phyloP scores from a whole-genome alignment of 2,329 filamentous ascomycete genomes.

The Colletotrichum eleusines region DNA sequence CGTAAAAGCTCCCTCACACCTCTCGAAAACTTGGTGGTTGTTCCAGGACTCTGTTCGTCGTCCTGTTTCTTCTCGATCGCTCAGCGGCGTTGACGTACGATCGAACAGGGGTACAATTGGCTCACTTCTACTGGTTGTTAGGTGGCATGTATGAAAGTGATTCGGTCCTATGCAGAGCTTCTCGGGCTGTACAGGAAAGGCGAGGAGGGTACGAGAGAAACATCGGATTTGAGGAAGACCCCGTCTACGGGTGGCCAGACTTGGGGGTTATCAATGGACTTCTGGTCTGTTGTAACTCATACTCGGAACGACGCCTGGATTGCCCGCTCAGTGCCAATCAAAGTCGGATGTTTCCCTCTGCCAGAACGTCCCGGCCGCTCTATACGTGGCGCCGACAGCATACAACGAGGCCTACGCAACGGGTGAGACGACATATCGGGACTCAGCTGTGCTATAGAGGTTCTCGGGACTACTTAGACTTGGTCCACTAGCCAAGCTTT shows the following conservation, averaged over 20 bases:
- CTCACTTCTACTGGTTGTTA: not conserved
- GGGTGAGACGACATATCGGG: not conserved
- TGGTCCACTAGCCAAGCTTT: not conserved
- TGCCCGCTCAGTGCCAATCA: not conserved
- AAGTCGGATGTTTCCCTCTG: not conserved
- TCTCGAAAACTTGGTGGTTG: not conserved
- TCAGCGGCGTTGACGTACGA: not conserved
- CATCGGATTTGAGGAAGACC: not conserved
- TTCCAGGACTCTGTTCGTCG: not conserved
- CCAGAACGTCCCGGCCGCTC: not conserved
- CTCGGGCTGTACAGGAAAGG: not conserved
- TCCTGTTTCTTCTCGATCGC: not conserved
- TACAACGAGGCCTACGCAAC: not conserved
- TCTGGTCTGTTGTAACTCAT: not conserved
- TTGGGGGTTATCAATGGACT: too few relatives aligned
- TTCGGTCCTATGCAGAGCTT: not conserved
- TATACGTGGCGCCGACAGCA: not conserved
- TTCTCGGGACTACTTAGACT: not conserved
- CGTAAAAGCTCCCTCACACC: not conserved
- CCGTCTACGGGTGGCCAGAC: not conserved
- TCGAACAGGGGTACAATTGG: not conserved
- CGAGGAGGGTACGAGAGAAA: too few relatives aligned
- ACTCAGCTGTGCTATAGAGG: not conserved
- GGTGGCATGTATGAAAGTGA: not conserved
- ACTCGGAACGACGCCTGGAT: not conserved